Conservation (phyloP, 2,329 filamentous ascomycete species). For the Domatiomyces catenatus region DNA sequence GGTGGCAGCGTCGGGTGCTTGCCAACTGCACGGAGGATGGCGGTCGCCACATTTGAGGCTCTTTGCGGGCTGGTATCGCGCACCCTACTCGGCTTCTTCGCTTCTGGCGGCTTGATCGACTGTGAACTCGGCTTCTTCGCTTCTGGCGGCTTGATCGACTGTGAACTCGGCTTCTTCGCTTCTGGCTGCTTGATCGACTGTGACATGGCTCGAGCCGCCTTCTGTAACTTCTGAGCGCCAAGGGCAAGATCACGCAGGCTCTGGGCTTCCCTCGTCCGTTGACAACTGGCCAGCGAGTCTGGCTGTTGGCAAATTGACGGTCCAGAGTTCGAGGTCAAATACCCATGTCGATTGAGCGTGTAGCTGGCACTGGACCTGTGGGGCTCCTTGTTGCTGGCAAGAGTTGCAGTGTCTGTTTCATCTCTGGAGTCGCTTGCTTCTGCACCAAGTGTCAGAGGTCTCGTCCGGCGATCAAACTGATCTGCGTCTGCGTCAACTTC, state of each 20-base stretch:
- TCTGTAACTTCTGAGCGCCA: neutral
- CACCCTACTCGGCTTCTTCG: neutral
- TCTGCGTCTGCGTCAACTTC: neutral
- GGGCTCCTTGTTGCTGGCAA: neutral
- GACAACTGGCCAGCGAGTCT: neutral
- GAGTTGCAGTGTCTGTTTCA: neutral
- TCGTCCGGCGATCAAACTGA: neutral
- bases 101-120: neutral
- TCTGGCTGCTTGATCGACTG: neutral
- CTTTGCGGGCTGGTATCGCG: neutral
- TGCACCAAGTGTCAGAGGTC: neutral
- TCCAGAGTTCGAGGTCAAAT: neutral
- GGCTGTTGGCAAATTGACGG: neutral
- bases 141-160: neutral
- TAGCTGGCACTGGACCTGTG: neutral
- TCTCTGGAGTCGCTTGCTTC: neutral
- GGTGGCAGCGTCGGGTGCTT: slow-evolving; percentile 1
- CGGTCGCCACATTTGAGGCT: neutral
- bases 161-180: neutral
- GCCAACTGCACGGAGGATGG: slow-evolving; percentile 1
- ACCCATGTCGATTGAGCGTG: neutral
- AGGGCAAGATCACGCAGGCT: neutral
- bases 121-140: no score
- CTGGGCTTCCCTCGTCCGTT: neutral
- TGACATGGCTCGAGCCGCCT: neutral